These are phyloP conservation scores for Fulvia fulva DNA, from an alignment of 2,329 filamentous ascomycete species.

Conservation along the genomic window DNA sequence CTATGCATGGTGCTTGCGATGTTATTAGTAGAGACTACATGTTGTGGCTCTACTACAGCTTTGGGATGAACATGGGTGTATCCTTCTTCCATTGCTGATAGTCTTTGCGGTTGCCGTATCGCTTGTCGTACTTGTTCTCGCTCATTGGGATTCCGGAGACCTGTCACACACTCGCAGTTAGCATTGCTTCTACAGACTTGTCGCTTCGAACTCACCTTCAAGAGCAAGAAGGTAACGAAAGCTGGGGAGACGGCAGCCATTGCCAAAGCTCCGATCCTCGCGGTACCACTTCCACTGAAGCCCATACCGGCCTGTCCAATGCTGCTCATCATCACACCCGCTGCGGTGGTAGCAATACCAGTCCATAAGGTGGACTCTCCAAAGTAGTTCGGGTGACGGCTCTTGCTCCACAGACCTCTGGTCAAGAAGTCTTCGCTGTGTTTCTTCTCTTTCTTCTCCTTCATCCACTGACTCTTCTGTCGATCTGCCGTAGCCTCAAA, in stretches of 20 bases:
- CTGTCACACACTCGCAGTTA: constrained; percentile 21
- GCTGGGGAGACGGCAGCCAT: constrained; percentile 59
- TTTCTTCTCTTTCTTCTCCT: constrained; percentile 59
- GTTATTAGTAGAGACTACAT: not conserved
- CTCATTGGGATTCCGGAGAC: constrained; percentile 59
- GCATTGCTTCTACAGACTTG: not conserved
- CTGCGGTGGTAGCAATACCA: constrained; percentile 59
- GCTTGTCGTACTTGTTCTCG: constrained; percentile 65
- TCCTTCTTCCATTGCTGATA: constrained; percentile 66
- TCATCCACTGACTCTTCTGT: constrained; percentile 61
- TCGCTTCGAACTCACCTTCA: constrained; percentile 50
- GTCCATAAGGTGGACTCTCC: constrained; percentile 68
- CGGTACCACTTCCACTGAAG: constrained; percentile 43
- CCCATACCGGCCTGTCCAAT: constrained; percentile 57
- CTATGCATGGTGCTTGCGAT: too few species aligned
- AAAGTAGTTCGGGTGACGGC: constrained; percentile 67
- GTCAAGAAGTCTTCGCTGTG: constrained; percentile 66
- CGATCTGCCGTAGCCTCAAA: constrained; percentile 61
- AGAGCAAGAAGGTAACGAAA: constrained; percentile 60
- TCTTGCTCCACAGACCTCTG: constrained; percentile 57
- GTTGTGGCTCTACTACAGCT: constrained; percentile 42
- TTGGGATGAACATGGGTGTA: constrained; percentile 62
- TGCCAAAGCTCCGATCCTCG: constrained; percentile 43
- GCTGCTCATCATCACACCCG: constrained; percentile 50
- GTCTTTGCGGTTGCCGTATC: constrained; percentile 60